These are phyloP conservation scores for Globisporangium orthogonon DNA, from an alignment of 352 stramenopile genomes.

Conservation along the genomic window DNA sequence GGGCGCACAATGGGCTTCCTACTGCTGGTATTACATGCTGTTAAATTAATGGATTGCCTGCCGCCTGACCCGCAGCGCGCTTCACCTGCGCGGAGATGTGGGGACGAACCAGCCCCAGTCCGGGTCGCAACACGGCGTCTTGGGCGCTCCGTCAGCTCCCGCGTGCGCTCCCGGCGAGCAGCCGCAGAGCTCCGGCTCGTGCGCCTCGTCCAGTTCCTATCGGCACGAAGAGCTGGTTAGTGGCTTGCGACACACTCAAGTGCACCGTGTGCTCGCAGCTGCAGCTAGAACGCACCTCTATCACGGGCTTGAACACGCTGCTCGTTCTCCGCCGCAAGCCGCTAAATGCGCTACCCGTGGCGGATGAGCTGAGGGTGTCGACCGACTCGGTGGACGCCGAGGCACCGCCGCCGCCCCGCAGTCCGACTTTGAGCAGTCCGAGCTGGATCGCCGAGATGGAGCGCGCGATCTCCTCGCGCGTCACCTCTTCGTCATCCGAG, in stretches of 20 bases:
- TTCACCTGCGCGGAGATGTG: slow-evolving; percentile 19
- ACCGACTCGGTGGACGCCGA: slow-evolving; percentile 14
- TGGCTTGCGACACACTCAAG: neutral
- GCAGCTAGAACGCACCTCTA: slow-evolving; percentile 17
- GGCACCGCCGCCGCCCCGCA: slow-evolving; percentile 11
- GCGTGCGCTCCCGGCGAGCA: slow-evolving; percentile 10
- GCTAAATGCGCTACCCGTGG: slow-evolving; percentile 14
- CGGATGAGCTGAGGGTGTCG: slow-evolving; percentile 27
- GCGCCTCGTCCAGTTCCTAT: neutral
- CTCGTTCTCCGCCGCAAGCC: slow-evolving; percentile 28
- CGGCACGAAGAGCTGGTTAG: neutral
- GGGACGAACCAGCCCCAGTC: slow-evolving; percentile 72
- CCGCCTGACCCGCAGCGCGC: neutral
- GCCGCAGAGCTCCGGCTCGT: slow-evolving; percentile 17
- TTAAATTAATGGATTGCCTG: neutral
- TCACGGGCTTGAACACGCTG: slow-evolving; percentile 31
- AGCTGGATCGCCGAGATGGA: slow-evolving; percentile 44
- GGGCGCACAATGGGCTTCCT: too few species aligned
- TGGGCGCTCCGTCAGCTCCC: slow-evolving; percentile 9
- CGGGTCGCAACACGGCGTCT: slow-evolving; percentile 33
- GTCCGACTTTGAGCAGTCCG: slow-evolving; percentile 25
- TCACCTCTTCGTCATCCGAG: slow-evolving; percentile 24
- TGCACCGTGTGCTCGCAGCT: neutral
- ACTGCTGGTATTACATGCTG: neutral
- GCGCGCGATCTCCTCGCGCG: slow-evolving; percentile 38